Percentiles rank a stretch among this genome's conserved stretches.
Evolutionary conservation across 495 filamentous ascomycete species (phyloP).

Genomic region (Durotheca rogersii): DNA sequence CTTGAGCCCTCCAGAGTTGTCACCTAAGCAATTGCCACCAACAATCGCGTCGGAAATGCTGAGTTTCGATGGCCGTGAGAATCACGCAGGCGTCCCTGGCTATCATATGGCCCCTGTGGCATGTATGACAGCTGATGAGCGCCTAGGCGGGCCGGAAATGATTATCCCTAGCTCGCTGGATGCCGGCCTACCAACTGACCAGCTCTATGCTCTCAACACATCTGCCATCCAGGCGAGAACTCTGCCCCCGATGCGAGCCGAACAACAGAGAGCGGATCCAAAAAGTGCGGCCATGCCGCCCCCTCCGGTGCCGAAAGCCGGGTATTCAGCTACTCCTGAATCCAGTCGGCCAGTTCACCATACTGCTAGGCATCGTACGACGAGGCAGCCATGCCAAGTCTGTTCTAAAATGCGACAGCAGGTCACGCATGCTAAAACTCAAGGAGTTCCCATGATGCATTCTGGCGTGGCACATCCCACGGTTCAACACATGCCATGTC

Average conservation of each 20-base stretch:
- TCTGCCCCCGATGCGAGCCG: background rate
- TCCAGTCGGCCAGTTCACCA: background rate
- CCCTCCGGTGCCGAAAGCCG: slow-evolving; percentile 13
- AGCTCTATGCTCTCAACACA: slow-evolving; percentile 5
- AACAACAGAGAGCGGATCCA: background rate
- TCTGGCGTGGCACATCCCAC: slow-evolving; percentile 23
- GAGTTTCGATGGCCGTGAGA: background rate
- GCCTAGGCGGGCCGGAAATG: background rate
- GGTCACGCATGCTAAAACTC: slow-evolving; percentile 23
- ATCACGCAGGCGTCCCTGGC: background rate
- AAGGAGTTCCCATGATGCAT: slow-evolving; percentile 28
- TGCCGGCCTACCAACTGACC: background rate
- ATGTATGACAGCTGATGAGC: slow-evolving; percentile 6
- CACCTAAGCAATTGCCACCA: slow-evolving; percentile 36
- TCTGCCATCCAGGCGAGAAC: background rate
- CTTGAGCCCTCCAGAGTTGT: slow-evolving; percentile 30
- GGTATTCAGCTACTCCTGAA: background rate
- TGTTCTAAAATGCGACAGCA: slow-evolving; percentile 30
- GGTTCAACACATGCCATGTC: slow-evolving; percentile 24
- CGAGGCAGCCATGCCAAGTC: slow-evolving; percentile 32
- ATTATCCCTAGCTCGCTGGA: background rate
- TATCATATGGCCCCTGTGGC: slow-evolving; percentile 4
- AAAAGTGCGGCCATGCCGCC: slow-evolving; percentile 21
- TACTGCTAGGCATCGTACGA: background rate
- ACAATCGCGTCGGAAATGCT: slow-evolving; percentile 13